These are phyloP conservation scores for Suillus clintonianus DNA, from an alignment of 768 basidiomycete species.

Conservation along the genomic window DNA sequence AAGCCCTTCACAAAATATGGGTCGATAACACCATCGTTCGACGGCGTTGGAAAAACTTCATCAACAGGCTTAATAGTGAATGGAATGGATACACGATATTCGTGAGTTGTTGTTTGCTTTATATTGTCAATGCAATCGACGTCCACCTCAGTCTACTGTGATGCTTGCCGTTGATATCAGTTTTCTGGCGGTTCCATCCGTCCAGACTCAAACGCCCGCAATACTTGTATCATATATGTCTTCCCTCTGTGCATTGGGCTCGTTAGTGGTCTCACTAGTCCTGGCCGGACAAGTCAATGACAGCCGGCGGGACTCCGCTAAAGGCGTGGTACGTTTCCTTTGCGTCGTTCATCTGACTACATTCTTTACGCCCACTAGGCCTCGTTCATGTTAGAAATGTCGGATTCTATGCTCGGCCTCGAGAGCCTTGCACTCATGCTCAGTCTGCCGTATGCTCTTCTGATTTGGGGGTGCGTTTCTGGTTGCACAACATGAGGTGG, in stretches of 20 bases:
- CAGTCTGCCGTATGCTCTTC: constrained; percentile 32
- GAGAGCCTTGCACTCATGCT: constrained; percentile 33
- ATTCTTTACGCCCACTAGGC: neutral
- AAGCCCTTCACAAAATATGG: constrained; percentile 9
- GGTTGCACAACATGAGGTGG: neutral
- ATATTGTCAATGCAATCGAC: neutral
- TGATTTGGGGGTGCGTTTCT: constrained; percentile 25
- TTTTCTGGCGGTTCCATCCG: constrained; percentile 5
- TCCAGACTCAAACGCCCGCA: neutral
- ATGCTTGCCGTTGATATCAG: constrained; percentile 12
- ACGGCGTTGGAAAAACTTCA: constrained; percentile 7
- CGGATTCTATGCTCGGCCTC: constrained; percentile 1
- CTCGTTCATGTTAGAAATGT: constrained; percentile 7
- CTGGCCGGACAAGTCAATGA: constrained; percentile 38
- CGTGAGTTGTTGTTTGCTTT: neutral
- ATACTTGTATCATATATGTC: constrained; percentile 41
- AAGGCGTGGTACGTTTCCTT: constrained; percentile 34
- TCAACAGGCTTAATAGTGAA: constrained; percentile 3
- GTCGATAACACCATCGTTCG: constrained; percentile 7
- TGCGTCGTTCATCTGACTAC: neutral
- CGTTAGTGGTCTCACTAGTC: constrained; percentile 35
- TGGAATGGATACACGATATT: constrained; percentile 11
- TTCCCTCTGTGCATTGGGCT: constrained; percentile 34
- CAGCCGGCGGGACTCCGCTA: constrained; percentile 19
- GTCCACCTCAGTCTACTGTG: constrained; percentile 7